phyloP scores from a whole-genome alignment of 2,329 filamentous ascomycete species.

The Trichoderma atroviride region DNA sequence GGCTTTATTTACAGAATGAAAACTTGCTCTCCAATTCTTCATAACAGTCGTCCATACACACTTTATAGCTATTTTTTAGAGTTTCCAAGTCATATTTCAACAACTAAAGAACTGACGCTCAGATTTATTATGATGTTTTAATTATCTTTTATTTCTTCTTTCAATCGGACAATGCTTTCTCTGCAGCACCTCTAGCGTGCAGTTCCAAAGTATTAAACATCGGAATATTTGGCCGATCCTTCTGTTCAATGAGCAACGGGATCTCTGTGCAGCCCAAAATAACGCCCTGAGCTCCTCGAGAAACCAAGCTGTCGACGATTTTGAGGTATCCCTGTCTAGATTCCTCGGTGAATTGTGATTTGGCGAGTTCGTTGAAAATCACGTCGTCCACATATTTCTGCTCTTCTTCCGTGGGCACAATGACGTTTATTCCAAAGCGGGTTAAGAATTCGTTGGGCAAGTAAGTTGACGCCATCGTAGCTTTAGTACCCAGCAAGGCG shows the following conservation, averaged over 20 bases:
- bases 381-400: conserved; percentile 25
- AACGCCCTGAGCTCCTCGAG: conserved; percentile 27
- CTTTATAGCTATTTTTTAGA: background rate
- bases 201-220: conserved; percentile 29
- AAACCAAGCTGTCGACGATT: conserved; percentile 25
- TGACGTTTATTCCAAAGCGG: conserved; percentile 23
- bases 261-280: conserved; percentile 31
- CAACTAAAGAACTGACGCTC: background rate
- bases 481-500: conserved; percentile 27
- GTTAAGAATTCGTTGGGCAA: conserved; percentile 17
- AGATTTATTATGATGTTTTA: background rate
- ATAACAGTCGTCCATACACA: background rate
- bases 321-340: conserved; percentile 21
- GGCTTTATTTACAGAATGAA: background rate
- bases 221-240: conserved; percentile 24
- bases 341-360: conserved; percentile 15
- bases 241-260: conserved; percentile 28
- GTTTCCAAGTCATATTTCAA: background rate
- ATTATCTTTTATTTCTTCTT: background rate
- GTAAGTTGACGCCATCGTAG: conserved; percentile 28
- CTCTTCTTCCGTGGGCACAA: conserved; percentile 27
- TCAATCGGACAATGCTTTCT: conserved; percentile 1
- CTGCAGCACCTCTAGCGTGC: conserved; percentile 27
- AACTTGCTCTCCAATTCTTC: background rate
- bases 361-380: conserved; percentile 26